These are phyloP conservation scores for Physcomitrellopsis africana DNA, from an alignment of 225 moss, liverwort and hornwort species.

Conservation along the genomic window DNA sequence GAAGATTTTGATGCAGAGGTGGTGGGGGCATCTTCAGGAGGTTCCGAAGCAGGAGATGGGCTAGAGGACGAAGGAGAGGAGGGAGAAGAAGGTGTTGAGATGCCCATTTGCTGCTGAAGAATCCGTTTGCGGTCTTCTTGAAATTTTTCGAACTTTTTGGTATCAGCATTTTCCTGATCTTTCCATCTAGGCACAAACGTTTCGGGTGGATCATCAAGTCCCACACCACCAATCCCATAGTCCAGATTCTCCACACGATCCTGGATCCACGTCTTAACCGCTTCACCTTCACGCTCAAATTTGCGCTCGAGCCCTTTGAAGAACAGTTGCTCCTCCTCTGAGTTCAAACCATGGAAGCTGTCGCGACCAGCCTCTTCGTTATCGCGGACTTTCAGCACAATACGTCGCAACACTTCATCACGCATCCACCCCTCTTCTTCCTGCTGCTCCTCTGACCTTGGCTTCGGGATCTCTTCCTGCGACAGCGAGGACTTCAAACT, in stretches of 20 bases:
- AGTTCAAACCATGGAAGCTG: conserved; percentile 85
- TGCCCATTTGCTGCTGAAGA: conserved; percentile 60
- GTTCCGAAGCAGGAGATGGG: conserved; percentile 22
- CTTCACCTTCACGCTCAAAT: conserved; percentile 92
- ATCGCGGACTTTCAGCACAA: conserved; percentile 95
- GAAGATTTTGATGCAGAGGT: conserved; percentile 5
- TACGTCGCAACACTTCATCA: conserved; percentile 82
- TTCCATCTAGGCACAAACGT: conserved; percentile 72
- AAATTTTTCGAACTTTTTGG: conserved; percentile 55
- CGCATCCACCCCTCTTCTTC: conserved; percentile 95
- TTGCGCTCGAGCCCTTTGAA: conserved; percentile 94
- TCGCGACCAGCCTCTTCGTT: conserved; percentile 95
- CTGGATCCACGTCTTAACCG: conserved; percentile 94
- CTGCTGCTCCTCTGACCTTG: conserved; percentile 50
- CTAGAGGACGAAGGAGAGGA: conserved; percentile 27
- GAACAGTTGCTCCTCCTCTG: conserved; percentile 82
- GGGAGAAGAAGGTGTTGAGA: conserved; percentile 34
- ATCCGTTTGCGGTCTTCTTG: conserved; percentile 71
- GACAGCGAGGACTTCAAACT: conserved; percentile 30
- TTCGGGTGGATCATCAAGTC: conserved; percentile 81
- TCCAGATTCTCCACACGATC: conserved; percentile 97
- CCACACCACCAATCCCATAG: conserved; percentile 77
- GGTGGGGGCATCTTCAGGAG: not conserved
- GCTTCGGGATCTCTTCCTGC: conserved; percentile 24
- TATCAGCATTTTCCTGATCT: conserved; percentile 41